Base-by-base conservation (phyloP, 2,329 filamentous ascomycete species). In the Colletotrichum magnum region DNA sequence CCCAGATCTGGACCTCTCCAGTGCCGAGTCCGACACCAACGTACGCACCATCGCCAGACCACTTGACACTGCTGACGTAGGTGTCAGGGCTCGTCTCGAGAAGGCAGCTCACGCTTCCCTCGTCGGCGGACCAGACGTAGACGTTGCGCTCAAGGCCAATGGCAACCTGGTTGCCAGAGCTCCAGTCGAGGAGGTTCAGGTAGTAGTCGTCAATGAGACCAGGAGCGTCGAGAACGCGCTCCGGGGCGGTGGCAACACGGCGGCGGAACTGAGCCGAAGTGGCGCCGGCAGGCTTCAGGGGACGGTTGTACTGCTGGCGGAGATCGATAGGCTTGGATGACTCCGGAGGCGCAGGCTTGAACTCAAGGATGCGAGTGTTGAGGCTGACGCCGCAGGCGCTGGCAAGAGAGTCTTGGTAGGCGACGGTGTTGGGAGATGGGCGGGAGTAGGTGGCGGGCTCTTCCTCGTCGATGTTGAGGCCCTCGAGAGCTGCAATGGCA, bases 1-100 rank as follows among this genome's bases (percentile, higher is more conserved):
- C 96, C 95, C 96, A 99, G 84, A 99, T 99, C 85, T 99, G 96
- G 45, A 99, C 94, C 81, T 99, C 96, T 69, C 96, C 96, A 45
- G 94, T 94, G 71, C 95, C 95, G 58, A 99, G 92, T 70, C 96
- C 96, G 74, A 98, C 95, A 72, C 95, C 92, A 73, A 99, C 95
- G 78, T 99, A 98, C 39, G 95, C 95, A 69, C 96, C 96, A 77
- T 99, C 96, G 58, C 93, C 94, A 71, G 95, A 98, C 96, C 96
- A 99, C 85, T 98, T 98, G 77, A 99, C 95, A 74, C 95, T 98
- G 85, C 95, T 97, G 77, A 99, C 91, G 79, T 99, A 98, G 21
- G 95, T 98, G 80, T 99, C 96, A 21, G 93, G 86, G 65, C 89
- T 88, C 58, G 94, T 94, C 85, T 99, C 95, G 58, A 98, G 85